Evolutionary conservation across 306 rosid species (phyloP).

Genomic region (Cucurbita ficifolia): DNA sequence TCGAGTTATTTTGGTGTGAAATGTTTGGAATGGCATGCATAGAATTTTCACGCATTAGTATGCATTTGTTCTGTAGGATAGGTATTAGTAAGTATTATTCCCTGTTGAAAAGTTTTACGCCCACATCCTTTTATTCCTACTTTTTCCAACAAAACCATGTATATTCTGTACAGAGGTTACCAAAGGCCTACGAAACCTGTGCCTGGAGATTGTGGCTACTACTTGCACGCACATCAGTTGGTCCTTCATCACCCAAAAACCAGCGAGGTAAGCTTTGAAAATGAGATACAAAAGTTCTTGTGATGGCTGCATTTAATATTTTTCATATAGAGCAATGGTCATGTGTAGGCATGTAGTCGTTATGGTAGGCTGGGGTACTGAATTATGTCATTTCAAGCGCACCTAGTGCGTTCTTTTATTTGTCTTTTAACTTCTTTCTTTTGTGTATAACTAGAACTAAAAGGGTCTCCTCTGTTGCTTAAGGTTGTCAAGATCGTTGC

Average conservation of each 20-base stretch:
- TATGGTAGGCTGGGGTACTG: not conserved
- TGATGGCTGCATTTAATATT: no score
- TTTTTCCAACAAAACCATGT: not conserved
- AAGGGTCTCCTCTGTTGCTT: not conserved
- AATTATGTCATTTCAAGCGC: no score
- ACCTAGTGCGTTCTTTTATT: not conserved
- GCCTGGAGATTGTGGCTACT: conserved; percentile 91
- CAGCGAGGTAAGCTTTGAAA: conserved; percentile 31
- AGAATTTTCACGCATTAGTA: no score
- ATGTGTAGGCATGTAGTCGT: not conserved
- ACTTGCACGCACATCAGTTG: conserved; percentile 66
- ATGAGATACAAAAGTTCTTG: no score
- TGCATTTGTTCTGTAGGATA: no score
- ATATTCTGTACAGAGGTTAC: conserved; percentile 44
- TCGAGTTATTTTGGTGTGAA: not conserved
- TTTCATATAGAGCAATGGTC: no score
- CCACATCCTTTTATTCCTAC: not conserved
- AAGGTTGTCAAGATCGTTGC: conserved; percentile 50
- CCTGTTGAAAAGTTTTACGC: no score
- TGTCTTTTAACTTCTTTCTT: no score
- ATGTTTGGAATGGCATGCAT: not conserved
- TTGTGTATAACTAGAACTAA: no score
- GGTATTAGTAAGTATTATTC: no score
- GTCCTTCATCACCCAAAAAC: conserved; percentile 55
- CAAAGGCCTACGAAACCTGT: conserved; percentile 55